Percentiles rank a stretch among this genome's conserved stretches.
These are phyloP conservation scores for Solanum hybrid DNA, from an alignment of 305 asterid genomes.

Conservation along the genomic window DNA sequence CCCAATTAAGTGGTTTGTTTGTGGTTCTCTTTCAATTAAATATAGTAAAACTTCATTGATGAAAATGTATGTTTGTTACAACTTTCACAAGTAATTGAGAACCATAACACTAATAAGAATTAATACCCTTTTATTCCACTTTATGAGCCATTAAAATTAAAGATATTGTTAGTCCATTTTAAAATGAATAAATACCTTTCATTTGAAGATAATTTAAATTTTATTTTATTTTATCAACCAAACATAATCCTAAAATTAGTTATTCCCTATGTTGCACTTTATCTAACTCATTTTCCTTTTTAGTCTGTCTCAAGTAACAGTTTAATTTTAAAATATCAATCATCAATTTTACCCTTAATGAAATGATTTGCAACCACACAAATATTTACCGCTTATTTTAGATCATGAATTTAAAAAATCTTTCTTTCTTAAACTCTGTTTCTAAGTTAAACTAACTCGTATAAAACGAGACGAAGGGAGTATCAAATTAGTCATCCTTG, in stretches of 20 bases:
- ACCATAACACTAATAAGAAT: neutral
- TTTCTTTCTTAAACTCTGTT: too few relatives aligned
- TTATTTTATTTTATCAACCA: neutral
- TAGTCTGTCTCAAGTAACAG: fast-evolving
- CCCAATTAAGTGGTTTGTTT: neutral
- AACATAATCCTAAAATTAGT: neutral
- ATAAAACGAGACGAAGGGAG: neutral
- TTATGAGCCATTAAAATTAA: neutral
- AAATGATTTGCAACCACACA: too few relatives aligned
- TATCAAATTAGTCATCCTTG: neutral
- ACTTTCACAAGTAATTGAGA: neutral
- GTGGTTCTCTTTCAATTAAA: neutral
- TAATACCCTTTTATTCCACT: neutral
- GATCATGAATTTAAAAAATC: too few relatives aligned
- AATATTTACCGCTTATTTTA: fast-evolving
- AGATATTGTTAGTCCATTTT: neutral
- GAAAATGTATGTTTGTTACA: neutral
- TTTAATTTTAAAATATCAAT: too few relatives aligned
- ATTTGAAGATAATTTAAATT: neutral
- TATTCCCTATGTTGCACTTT: neutral
- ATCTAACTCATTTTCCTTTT: neutral
- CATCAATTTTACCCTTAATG: neutral
- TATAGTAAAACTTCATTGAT: neutral
- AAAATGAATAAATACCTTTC: neutral
- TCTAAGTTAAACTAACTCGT: neutral